A percentile compares a stretch with the other conserved stretches of the same genome.
Evolutionary conservation across 257 asterid species (phyloP).

Genomic region (Solanum paucissectum): DNA sequence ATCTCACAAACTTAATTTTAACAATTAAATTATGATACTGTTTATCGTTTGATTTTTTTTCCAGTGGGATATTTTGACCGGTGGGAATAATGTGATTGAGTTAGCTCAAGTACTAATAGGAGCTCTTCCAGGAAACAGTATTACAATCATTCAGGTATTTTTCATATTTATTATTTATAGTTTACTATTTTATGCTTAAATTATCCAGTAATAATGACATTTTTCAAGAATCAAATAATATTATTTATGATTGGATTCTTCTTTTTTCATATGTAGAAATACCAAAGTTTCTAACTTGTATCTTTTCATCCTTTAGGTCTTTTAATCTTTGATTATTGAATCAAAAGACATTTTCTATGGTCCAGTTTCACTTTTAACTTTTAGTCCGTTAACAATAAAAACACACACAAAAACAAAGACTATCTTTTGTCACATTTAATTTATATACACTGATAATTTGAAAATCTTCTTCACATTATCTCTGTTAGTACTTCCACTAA

Average conservation of each 20-base stretch:
- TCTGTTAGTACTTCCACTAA: not conserved
- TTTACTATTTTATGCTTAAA: not conserved
- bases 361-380: not conserved
- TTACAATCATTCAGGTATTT: conserved; percentile 56
- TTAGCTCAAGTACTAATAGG: conserved; percentile 54
- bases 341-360: not conserved
- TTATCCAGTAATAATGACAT: not conserved
- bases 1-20: not conserved
- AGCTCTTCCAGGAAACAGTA: conserved; percentile 31
- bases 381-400: not conserved
- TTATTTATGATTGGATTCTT: not conserved
- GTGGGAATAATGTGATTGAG: conserved; percentile 27
- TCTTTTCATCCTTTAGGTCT: not conserved
- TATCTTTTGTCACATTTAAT: not conserved
- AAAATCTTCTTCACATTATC: not conserved
- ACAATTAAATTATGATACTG: not conserved
- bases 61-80: conserved; percentile 62
- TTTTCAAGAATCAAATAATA: not conserved
- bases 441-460: not conserved
- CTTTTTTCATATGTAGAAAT: not conserved
- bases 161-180: not conserved
- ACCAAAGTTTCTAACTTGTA: not conserved
- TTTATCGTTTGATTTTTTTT: not conserved
- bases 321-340: not conserved
- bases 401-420: not conserved